Evolutionary conservation across 768 basidiomycete genomes (phyloP).

Genomic region (Trametes gibbosa): DNA sequence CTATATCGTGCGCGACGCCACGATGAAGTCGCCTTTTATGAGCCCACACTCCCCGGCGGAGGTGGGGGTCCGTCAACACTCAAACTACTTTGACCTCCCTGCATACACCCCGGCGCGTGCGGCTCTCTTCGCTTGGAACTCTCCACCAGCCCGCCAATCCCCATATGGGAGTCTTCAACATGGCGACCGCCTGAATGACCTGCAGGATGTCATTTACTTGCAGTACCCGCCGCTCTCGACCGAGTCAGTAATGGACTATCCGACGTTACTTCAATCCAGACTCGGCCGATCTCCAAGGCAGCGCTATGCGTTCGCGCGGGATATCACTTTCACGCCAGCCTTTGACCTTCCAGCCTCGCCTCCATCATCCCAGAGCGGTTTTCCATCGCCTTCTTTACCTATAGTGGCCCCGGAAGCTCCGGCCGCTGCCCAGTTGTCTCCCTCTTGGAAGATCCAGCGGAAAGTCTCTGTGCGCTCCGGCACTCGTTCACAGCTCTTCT

Average conservation of each 20-base stretch:
- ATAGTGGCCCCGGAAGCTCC: conserved; percentile 20
- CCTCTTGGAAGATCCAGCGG: not conserved
- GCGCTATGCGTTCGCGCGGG: conserved; percentile 15
- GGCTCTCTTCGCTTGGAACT: conserved; percentile 3
- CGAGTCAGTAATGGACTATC: conserved; percentile 5
- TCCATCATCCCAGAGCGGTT: conserved; percentile 3
- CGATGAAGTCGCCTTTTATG: conserved; percentile 12
- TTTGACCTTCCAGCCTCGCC: conserved; percentile 7
- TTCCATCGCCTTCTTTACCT: conserved; percentile 19
- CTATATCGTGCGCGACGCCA: not conserved
- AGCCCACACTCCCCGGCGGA: conserved; percentile 13
- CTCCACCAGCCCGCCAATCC: not conserved
- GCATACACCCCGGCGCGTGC: not conserved
- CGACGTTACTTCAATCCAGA: not conserved
- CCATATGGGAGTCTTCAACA: not conserved
- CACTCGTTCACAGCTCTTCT: conserved; percentile 38
- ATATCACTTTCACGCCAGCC: conserved; percentile 1
- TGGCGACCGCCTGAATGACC: not conserved
- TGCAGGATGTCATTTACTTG: not conserved
- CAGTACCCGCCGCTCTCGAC: not conserved
- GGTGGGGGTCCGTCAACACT: not conserved
- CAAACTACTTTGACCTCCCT: conserved; percentile 17
- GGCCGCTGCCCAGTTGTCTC: not conserved
- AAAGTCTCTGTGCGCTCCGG: not conserved
- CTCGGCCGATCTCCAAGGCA: conserved; percentile 20